These are phyloP conservation scores for Alternaria incomplexa DNA, from an alignment of 2,329 filamentous ascomycete genomes.

Conservation along the genomic window DNA sequence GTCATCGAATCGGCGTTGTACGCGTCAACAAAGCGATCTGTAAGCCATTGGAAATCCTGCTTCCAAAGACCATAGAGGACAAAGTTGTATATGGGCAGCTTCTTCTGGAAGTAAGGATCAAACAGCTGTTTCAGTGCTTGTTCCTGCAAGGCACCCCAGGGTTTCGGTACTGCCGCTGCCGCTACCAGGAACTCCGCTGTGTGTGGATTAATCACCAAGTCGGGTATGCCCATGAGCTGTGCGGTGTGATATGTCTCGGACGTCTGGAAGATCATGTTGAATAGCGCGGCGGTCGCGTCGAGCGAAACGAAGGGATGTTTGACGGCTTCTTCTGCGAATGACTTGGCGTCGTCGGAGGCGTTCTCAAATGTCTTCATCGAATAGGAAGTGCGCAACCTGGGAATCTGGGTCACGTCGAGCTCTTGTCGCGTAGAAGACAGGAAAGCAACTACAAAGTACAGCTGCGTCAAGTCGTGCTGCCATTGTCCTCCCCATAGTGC, in stretches of 20 bases:
- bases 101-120: slow-evolving; percentile 81
- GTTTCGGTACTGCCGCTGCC: slow-evolving; percentile 76
- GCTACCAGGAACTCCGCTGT: slow-evolving; percentile 81
- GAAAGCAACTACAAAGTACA: slow-evolving; percentile 93
- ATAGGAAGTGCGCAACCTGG: slow-evolving; percentile 79
- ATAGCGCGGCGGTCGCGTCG: slow-evolving; percentile 75
- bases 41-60: slow-evolving; percentile 87
- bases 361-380: slow-evolving; percentile 67
- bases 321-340: slow-evolving; percentile 69
- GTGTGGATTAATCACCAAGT: slow-evolving; percentile 71
- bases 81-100: slow-evolving; percentile 79
- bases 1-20: slow-evolving; percentile 74
- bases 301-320: slow-evolving; percentile 89
- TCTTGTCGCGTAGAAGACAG: slow-evolving; percentile 75
- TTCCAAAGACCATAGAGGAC: slow-evolving; percentile 92
- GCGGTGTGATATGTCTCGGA: slow-evolving; percentile 63
- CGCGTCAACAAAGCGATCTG: slow-evolving; percentile 76
- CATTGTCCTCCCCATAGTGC: slow-evolving; percentile 88
- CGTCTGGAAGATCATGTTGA: slow-evolving; percentile 66
- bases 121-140: slow-evolving; percentile 80
- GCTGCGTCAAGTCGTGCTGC: slow-evolving; percentile 83
- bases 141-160: slow-evolving; percentile 75
- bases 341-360: slow-evolving; percentile 64
- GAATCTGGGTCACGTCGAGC: slow-evolving; percentile 84
- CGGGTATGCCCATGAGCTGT: slow-evolving; percentile 64